Conservation (phyloP, 2,329 filamentous ascomycete species). For the Ascochyta lentis region DNA sequence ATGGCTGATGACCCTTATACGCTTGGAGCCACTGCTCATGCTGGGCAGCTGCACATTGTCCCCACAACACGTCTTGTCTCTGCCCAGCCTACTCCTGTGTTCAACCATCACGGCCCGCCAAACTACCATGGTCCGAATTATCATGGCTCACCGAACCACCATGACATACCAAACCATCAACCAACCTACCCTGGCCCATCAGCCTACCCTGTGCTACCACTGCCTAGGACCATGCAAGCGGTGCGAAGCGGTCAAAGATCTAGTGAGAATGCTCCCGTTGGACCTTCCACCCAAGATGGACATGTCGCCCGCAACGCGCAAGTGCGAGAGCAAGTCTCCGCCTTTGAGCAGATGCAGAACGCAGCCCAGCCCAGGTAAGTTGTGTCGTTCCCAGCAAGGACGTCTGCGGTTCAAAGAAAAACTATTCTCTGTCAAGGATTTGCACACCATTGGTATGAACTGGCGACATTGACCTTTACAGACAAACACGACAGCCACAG, state of each 20-base stretch:
- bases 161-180: too few relatives aligned
- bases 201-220: background rate
- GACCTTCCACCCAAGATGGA: background rate
- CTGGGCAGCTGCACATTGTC: background rate
- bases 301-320: constrained; percentile 9
- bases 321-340: constrained; percentile 25
- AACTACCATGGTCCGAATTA: background rate
- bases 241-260: constrained; percentile 25
- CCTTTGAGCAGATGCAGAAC: constrained; percentile 25
- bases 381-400: too few relatives aligned
- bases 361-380: constrained; percentile 14
- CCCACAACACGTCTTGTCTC: background rate
- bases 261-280: constrained; percentile 31
- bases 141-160: too few relatives aligned
- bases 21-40: constrained; percentile 5
- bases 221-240: constrained; percentile 8
- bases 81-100: background rate
- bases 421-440: background rate
- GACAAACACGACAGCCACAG: constrained; percentile 6
- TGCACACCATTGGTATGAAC: too few relatives aligned
- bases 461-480: background rate
- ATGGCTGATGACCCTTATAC: constrained; percentile 18
- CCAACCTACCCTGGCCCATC: background rate
- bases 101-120: background rate
- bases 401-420: background rate